Conservation (phyloP, 139 green algal species). For the Trebouxia sp. region DNA sequence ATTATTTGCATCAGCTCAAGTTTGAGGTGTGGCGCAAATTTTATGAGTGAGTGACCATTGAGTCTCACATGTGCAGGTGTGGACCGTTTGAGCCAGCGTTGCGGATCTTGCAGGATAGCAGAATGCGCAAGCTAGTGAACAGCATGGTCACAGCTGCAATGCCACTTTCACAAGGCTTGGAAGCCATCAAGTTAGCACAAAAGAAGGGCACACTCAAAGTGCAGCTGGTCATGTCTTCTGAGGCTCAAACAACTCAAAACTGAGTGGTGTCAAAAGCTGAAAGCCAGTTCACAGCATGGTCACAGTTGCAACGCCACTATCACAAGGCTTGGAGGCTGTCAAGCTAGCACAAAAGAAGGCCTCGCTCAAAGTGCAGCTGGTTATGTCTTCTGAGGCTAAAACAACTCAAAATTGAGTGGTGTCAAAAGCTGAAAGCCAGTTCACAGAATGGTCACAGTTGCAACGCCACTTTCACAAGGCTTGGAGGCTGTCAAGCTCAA, state of each 20-base stretch:
- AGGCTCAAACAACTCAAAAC: not conserved
- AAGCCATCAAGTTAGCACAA: constrained; percentile 50
- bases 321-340: constrained; percentile 53
- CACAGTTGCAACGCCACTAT: constrained; percentile 43
- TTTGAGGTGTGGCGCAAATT: too few species aligned
- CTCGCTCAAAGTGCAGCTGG: constrained; percentile 66
- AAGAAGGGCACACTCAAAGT: constrained; percentile 67
- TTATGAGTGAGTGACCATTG: too few species aligned
- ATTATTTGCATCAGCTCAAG: too few species aligned
- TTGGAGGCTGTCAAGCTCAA: constrained; percentile 53
- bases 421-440: constrained; percentile 45
- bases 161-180: constrained; percentile 48
- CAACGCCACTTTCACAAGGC: constrained; percentile 49
- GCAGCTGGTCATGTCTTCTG: constrained; percentile 41
- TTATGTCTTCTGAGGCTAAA: not conserved
- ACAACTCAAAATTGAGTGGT: too few species aligned
- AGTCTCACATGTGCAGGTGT: constrained; percentile 64
- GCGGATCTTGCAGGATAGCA: constrained; percentile 39
- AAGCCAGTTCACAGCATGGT: constrained; percentile 55
- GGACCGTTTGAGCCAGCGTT: constrained; percentile 66
- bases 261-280: constrained; percentile 34
- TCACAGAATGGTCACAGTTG: constrained; percentile 45
- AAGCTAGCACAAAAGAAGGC: constrained; percentile 48
- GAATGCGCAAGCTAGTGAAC: constrained; percentile 45
- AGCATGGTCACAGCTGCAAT: constrained; percentile 51